Percentiles rank a stretch among this genome's conserved stretches.
Conservation (phyloP, 495 filamentous ascomycete genomes). For the Hypoxylon fragiforme region DNA sequence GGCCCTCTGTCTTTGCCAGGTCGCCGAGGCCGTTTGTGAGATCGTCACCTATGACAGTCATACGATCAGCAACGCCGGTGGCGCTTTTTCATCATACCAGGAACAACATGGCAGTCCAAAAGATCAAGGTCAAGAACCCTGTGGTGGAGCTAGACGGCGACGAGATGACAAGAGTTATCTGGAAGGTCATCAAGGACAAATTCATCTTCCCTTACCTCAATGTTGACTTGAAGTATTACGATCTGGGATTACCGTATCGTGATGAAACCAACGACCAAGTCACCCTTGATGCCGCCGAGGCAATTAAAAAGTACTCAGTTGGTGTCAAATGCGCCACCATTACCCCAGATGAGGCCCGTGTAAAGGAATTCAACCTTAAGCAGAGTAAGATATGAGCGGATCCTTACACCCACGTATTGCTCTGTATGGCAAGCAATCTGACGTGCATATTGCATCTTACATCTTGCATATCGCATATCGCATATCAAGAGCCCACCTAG, state of each 20-base stretch:
- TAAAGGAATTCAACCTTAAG: slow-evolving; percentile 98
- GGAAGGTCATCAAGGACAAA: slow-evolving; percentile 97
- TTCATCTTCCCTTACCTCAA: slow-evolving; percentile 95
- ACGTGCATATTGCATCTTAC: slow-evolving; percentile 5
- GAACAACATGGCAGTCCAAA: slow-evolving; percentile 43
- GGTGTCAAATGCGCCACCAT: slow-evolving; percentile 99
- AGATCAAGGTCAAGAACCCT: slow-evolving; percentile 98
- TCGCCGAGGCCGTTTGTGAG: slow-evolving; percentile 37
- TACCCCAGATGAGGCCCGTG: slow-evolving; percentile 93
- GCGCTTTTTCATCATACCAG: slow-evolving; percentile 39
- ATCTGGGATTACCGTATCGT: slow-evolving; percentile 91
- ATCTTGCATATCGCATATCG: slow-evolving; percentile 13
- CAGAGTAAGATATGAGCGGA: slow-evolving; percentile 64
- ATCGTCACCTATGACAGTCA: slow-evolving; percentile 25
- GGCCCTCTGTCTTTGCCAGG: slow-evolving; percentile 32
- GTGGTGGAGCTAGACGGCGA: slow-evolving; percentile 97
- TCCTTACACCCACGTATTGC: not conserved
- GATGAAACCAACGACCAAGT: slow-evolving; percentile 96
- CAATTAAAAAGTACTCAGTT: slow-evolving; percentile 97
- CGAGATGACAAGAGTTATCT: slow-evolving; percentile 99
- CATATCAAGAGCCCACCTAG: slow-evolving; percentile 7
- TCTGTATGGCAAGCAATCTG: no score
- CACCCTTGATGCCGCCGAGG: slow-evolving; percentile 90
- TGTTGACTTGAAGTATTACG: slow-evolving; percentile 99
- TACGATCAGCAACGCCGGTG: slow-evolving; percentile 31